Base-by-base conservation (phyloP, 768 basidiomycete genomes). In the Cubamyces sp. region DNA sequence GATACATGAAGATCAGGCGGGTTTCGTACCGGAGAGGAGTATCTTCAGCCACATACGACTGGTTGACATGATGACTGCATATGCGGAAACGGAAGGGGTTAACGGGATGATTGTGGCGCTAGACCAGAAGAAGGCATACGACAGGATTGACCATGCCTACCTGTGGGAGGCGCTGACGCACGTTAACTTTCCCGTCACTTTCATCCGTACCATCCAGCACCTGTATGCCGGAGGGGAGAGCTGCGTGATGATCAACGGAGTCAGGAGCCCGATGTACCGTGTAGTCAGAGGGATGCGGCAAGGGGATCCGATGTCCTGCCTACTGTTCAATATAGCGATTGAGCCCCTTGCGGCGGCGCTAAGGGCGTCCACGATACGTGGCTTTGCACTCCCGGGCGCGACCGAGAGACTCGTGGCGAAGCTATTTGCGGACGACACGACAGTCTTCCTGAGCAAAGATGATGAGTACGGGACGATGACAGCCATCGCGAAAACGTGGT, bases 1-100 rank as follows among this genome's bases (percentile, higher is more conserved):
- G 0, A 68, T 81, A 0, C 76, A 80, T 59, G 15, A 18, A 1
- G 64, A 75, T 64, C 79, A 80, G 62, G 72, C 78, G 0, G 79
- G 79, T 0, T 81, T 82, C 26, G 68, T 82, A 0, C 68, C 60
- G 18, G 73, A 70, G 0, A n/a, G 76, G 11, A 57, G 60, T 0
- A 76, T 81, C 3, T 63, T 58, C 0, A 70, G 79, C 69, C 76
- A 77, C 0, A 76, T 70, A 0, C 61, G 61, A 0, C 69, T 78
- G 0, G 59, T 69, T 0, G 56, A 74, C n/a, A 54, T 57, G 39
- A 66, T 68, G 55, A 57, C 61, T 3, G 40, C 28, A 2, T 66
- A 57, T 21, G 61, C 57, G 1, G 67, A 68, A 21, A 25, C 42
- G 8, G 23, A 43, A 11, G 62, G 60, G 21, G 26, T 55, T 18